Evolutionary conservation across 805 yeast genomes (phyloP).

Genomic region (Allodekkera sacchari): DNA sequence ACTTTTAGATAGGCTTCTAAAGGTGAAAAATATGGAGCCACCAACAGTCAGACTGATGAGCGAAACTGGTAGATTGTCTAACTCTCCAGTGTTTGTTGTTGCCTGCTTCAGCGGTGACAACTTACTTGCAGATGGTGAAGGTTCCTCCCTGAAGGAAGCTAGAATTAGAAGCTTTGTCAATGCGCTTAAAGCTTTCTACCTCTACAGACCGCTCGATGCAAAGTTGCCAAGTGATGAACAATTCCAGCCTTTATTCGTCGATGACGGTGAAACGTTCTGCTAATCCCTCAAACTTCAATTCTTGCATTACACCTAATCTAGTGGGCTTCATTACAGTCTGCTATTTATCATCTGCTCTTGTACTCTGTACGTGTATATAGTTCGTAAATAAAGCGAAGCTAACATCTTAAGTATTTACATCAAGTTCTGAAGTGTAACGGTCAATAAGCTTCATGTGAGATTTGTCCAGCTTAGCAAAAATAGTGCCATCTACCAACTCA

Average conservation of each 20-base stretch:
- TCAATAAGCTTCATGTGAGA: constrained; percentile 41
- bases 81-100: constrained; percentile 79
- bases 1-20: constrained; percentile 70
- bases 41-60: constrained; percentile 81
- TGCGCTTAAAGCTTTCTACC: constrained; percentile 85
- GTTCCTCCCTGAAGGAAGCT: constrained; percentile 83
- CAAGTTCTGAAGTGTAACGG: constrained; percentile 26
- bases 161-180: constrained; percentile 86
- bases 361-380: background rate
- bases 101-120: constrained; percentile 83
- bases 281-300: constrained; percentile 6
- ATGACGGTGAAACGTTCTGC: constrained; percentile 29
- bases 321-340: background rate
- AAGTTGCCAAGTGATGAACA: constrained; percentile 53
- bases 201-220: constrained; percentile 71
- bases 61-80: constrained; percentile 86
- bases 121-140: constrained; percentile 91
- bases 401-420: background rate
- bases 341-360: constrained; percentile 1
- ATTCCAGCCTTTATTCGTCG: constrained; percentile 28
- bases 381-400: background rate
- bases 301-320: background rate
- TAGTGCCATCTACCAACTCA: constrained; percentile 19
- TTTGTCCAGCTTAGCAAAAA: constrained; percentile 30
- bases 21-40: constrained; percentile 59